phyloP scores from a whole-genome alignment of 2,329 filamentous ascomycete species.

The Clarireedia monteithiana region DNA sequence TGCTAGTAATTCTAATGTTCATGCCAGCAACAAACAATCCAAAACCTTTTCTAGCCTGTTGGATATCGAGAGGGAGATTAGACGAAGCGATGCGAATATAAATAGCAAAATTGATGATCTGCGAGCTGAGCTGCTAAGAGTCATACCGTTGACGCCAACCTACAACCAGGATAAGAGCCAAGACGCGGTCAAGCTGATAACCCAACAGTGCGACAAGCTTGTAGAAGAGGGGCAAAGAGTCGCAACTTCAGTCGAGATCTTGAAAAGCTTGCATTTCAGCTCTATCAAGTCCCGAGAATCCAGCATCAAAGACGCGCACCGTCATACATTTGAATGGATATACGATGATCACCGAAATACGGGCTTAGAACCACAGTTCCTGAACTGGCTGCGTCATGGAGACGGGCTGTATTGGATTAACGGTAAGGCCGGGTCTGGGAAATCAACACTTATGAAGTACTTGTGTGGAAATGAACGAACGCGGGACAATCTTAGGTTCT shows the following conservation, averaged over 20 bases:
- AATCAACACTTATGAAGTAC: slow-evolving; percentile 19
- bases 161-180: not conserved
- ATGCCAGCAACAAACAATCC: not conserved
- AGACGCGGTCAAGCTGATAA: not conserved
- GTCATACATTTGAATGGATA: not conserved
- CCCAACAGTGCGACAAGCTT: not conserved
- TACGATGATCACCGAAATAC: not conserved
- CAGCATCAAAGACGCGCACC: not conserved
- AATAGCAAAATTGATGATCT: not conserved
- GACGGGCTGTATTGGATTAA: slow-evolving; percentile 15
- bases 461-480: slow-evolving; percentile 13
- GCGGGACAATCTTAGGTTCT: slow-evolving; percentile 6
- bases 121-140: not conserved
- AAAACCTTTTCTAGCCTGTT: not conserved
- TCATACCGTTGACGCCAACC: not conserved
- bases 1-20: not conserved
- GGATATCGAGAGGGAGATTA: not conserved
- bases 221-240: not conserved
- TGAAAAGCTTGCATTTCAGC: not conserved
- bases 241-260: not conserved
- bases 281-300: not conserved
- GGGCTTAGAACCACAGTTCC: not conserved
- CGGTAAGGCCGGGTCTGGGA: slow-evolving; percentile 15
- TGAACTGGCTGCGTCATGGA: slow-evolving; percentile 10
- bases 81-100: not conserved